phyloP scores from a whole-genome alignment of 2,329 filamentous ascomycete species.

The Cadophora luteo-olivacea region DNA sequence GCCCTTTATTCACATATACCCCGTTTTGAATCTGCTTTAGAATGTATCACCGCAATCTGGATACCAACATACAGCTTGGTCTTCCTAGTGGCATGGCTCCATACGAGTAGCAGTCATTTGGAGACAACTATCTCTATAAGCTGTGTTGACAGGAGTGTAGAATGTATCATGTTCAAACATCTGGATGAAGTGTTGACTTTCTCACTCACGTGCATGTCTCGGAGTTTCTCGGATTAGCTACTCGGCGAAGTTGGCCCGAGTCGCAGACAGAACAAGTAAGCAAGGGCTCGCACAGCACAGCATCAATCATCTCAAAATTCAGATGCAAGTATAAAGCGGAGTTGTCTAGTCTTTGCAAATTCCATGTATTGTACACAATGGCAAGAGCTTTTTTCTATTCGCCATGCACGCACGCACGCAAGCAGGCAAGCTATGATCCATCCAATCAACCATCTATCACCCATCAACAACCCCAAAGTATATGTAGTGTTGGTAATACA shows the following conservation, averaged over 20 bases:
- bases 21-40: too few species aligned
- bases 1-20: neutral
- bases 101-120: too few species aligned
- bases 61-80: too few species aligned
- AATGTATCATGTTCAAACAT: too few species aligned
- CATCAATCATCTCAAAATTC: neutral
- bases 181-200: too few species aligned
- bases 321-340: neutral
- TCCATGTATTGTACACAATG: conserved; percentile 17
- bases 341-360: neutral
- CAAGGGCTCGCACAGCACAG: neutral
- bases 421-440: conserved; percentile 12
- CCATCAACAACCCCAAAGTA: neutral
- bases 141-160: too few species aligned
- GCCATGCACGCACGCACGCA: conserved; percentile 1
- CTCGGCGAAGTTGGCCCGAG: conserved; percentile 3
- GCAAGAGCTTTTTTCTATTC: conserved; percentile 16
- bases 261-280: neutral
- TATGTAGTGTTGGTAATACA: conserved; percentile 16
- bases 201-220: neutral
- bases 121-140: too few species aligned
- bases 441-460: neutral
- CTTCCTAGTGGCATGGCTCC: too few species aligned
- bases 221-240: conserved; percentile 1
- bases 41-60: too few species aligned